Base-by-base conservation (phyloP, 2,329 filamentous ascomycete species). In the Chaetomium strumarium region DNA sequence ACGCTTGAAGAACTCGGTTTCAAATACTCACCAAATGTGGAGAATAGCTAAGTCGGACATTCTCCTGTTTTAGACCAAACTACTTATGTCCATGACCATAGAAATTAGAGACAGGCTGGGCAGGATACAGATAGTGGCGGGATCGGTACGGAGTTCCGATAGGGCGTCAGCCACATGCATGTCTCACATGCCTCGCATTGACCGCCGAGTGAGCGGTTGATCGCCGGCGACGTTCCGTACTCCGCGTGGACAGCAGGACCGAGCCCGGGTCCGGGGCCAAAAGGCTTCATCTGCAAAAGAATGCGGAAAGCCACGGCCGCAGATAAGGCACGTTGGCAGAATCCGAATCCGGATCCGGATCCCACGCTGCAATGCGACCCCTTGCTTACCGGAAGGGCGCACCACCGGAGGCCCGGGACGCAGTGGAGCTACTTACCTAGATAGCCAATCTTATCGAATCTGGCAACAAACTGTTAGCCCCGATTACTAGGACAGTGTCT, bases 1-100 rank as follows among this genome's bases (percentile, higher is more conserved):
- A 82, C 75, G 3, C 66, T 95, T 19, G 77, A 80, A 57, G 86
- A 95, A 59, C 72, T 96, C 30, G 91, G 89, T 0, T 88, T 87
- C 62, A 67, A 74, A 49, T 88, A 78, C 63, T 72, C 58, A 16
- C 57, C 61, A 9, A 49, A 56, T 1, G 55, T 51, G n/a, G 42
- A 56, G 6, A 54, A 56, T 7, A 39, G 40, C 7, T 36, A 40
- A 50, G 17, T 10, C 7, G 6, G n/a, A 19, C 11, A 19, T 11
- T 29, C 8, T 9, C 33, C 19, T 6, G 39, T 5, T n/a, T n/a
- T n/a, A n/a, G n/a, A n/a, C n/a, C n/a, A n/a, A n/a, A n/a, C n/a
- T n/a, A n/a, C 31, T 33, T 33, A 33, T 12, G 31, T 8, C 8
- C n/a, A 13, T 14, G 13, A 10, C 5, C 34, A 5, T 10, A 36